Percentiles rank a stretch among this genome's conserved stretches.
Evolutionary conservation across 78 protist genomes (phyloP).

Genomic region (Dictyostelium brefeldianum): DNA sequence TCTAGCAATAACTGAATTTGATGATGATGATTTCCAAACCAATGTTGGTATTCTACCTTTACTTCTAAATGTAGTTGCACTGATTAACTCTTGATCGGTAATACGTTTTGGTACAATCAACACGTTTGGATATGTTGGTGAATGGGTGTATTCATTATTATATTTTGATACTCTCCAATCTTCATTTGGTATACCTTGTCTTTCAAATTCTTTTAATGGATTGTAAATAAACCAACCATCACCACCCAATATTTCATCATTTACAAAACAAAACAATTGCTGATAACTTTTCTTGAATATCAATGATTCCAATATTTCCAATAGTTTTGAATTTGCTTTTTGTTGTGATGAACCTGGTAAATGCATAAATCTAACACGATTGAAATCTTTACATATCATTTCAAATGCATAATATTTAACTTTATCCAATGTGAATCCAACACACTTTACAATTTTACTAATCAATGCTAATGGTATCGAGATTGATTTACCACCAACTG

Average conservation of each 20-base stretch:
- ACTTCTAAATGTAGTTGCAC: slow-evolving; percentile 65
- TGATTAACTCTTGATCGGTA: slow-evolving; percentile 60
- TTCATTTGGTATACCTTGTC: slow-evolving; percentile 70
- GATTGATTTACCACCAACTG: not conserved
- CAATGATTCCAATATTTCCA: slow-evolving; percentile 51
- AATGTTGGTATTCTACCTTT: slow-evolving; percentile 91
- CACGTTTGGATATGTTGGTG: slow-evolving; percentile 85
- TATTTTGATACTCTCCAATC: slow-evolving; percentile 56
- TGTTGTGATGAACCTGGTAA: slow-evolving; percentile 48
- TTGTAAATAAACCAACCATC: slow-evolving; percentile 75
- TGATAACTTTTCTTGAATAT: slow-evolving; percentile 50
- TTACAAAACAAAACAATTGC: slow-evolving; percentile 49
- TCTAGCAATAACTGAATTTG: slow-evolving; percentile 72
- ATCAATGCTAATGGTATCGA: slow-evolving; percentile 42
- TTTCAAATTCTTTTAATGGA: slow-evolving; percentile 55
- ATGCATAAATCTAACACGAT: slow-evolving; percentile 53
- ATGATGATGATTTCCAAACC: slow-evolving; percentile 68
- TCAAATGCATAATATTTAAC: slow-evolving; percentile 76
- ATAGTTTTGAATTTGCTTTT: slow-evolving; percentile 56
- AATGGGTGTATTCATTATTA: slow-evolving; percentile 39
- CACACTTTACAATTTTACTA: slow-evolving; percentile 46
- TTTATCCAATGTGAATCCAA: slow-evolving; percentile 72
- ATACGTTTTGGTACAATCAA: slow-evolving; percentile 84
- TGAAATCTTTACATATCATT: slow-evolving; percentile 52
- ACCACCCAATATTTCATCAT: slow-evolving; percentile 8